Evolutionary conservation across 257 asterid genomes (phyloP), one percentile per base, ranked within the genome.

Genomic region (Nicotiana sylvestris): DNA sequence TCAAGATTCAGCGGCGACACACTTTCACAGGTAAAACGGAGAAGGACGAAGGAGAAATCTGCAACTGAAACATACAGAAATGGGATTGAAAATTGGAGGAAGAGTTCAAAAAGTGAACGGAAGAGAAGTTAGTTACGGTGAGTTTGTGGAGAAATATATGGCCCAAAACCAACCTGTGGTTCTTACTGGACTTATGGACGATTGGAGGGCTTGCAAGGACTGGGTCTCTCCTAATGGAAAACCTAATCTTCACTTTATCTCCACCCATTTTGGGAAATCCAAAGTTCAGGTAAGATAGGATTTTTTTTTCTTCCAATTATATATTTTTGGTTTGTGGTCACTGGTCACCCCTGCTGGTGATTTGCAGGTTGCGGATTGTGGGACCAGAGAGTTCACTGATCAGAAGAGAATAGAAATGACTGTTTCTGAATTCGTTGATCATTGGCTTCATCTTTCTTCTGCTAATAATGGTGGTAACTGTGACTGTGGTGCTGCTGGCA

Each of bases 351-450:
- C 32, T 62, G 60, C 49, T 58, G 30, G 64, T 76, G 64, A 55
- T 66, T 49, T 78, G 16, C 77, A 95, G 99, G 99, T 96, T 85
- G 98, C 98, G 58, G 98, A 96, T 85, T 94, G 99, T 87, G 93
- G 87, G 61, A 84, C 88, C 16, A 90, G 85, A 89, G 99, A 92
- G 78, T 93, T 93, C 33, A 90, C 95, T 3, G 98, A 94, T 86
- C 97, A 94, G 82, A 93, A 89, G 91, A 92, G 98, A 86, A 12
- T 90, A 21, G 97, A 92, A 77, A 94, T 96, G 98, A 85, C 94
- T 21, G 98, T 96, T 84, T 87, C 92, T 3, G 97, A 93, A 66
- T 96, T 94, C 83, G 77, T 93, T n/a, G 89, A 89, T 74, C 82
- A 67, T 18, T 93, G 97, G 97, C 46, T 68, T 58, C 60, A 70